Evolutionary conservation across 1,284 basidiomycete species (phyloP).

Genomic region (Amanita bisporigera): DNA sequence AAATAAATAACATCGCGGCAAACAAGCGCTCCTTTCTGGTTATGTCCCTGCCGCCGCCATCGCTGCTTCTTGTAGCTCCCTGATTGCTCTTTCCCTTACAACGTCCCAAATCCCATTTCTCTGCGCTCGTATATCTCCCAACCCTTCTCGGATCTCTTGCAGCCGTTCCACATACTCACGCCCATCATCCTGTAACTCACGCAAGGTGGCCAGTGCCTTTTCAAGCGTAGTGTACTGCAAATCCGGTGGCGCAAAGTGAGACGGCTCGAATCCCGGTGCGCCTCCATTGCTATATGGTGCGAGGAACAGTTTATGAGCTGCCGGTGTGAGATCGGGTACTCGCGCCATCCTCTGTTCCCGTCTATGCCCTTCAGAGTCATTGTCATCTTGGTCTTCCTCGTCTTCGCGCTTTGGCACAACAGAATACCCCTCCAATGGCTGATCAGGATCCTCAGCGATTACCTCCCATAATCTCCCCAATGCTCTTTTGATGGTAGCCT

Average conservation of each 20-base stretch:
- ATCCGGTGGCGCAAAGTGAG: slow-evolving; percentile 66
- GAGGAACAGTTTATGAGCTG: slow-evolving; percentile 70
- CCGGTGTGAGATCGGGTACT: slow-evolving; percentile 67
- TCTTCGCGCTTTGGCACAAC: slow-evolving; percentile 73
- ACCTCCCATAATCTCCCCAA: slow-evolving; percentile 80
- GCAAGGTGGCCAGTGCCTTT: slow-evolving; percentile 68
- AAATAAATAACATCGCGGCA: slow-evolving; percentile 6
- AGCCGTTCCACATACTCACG: slow-evolving; percentile 81
- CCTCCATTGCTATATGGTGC: slow-evolving; percentile 52
- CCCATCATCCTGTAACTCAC: slow-evolving; percentile 81
- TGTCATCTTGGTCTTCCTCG: slow-evolving; percentile 57
- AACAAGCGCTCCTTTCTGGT: not conserved
- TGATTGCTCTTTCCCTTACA: slow-evolving; percentile 71
- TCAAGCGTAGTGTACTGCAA: slow-evolving; percentile 71
- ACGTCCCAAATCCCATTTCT: slow-evolving; percentile 73
- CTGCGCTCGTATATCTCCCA: slow-evolving; percentile 73
- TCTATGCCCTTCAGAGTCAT: slow-evolving; percentile 47
- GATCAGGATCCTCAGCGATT: slow-evolving; percentile 68
- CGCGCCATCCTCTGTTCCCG: slow-evolving; percentile 55
- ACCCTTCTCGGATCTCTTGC: slow-evolving; percentile 76
- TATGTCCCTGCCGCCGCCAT: slow-evolving; percentile 45
- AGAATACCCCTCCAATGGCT: slow-evolving; percentile 37
- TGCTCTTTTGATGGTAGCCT: slow-evolving; percentile 69
- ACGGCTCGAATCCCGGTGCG: slow-evolving; percentile 55
- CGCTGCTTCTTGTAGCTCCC: slow-evolving; percentile 70